phyloP scores from a whole-genome alignment of 768 basidiomycete species.

The Neoboletus magnificus region DNA sequence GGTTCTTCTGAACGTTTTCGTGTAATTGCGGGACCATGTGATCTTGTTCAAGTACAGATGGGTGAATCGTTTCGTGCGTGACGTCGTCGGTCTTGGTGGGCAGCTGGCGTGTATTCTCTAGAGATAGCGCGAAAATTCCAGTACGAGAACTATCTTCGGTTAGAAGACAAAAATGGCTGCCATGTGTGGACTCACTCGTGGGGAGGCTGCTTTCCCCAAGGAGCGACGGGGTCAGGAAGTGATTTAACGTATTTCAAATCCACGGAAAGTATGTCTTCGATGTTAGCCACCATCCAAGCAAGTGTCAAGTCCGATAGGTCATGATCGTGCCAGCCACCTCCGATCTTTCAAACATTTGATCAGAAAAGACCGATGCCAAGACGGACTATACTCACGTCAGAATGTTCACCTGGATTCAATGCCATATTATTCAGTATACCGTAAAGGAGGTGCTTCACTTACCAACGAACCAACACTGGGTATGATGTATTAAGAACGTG shows the following conservation, averaged over 20 bases:
- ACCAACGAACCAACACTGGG: constrained; percentile 75
- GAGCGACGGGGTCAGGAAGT: constrained; percentile 48
- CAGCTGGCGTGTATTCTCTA: constrained; percentile 43
- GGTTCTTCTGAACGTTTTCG: constrained; percentile 38
- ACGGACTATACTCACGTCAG: constrained; percentile 13
- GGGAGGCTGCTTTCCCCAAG: constrained; percentile 60
- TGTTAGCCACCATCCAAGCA: constrained; percentile 61
- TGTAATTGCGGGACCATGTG: constrained; percentile 34
- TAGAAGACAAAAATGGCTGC: neutral
- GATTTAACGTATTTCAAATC: constrained; percentile 51
- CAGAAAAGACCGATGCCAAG: neutral
- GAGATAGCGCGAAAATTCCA: constrained; percentile 53
- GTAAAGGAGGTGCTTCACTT: constrained; percentile 12
- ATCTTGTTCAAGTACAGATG: constrained; percentile 52
- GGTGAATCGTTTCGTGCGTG: constrained; percentile 61
- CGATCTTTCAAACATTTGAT: constrained; percentile 42
- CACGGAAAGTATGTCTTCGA: constrained; percentile 53
- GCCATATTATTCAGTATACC: constrained; percentile 1
- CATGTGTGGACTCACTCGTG: constrained; percentile 49
- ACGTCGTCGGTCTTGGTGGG: constrained; percentile 42
- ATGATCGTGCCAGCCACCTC: constrained; percentile 66
- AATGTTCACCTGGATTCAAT: constrained; percentile 27
- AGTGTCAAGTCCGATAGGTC: constrained; percentile 66
- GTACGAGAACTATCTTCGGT: constrained; percentile 40
- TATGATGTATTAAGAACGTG: constrained; percentile 4